Conservation (phyloP, 2,329 filamentous ascomycete genomes). For the Aspergillus melleus region DNA sequence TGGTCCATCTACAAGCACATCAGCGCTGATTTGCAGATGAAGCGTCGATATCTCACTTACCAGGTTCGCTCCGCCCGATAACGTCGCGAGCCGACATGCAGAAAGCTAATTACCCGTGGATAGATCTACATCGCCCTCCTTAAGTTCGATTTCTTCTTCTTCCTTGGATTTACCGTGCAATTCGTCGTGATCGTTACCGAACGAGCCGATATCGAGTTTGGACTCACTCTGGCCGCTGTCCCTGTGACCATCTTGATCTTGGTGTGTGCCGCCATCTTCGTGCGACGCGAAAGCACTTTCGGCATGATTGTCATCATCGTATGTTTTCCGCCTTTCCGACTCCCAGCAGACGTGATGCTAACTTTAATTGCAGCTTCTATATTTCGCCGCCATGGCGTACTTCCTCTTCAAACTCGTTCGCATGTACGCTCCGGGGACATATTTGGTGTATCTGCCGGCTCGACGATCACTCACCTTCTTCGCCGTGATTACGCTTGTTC, state of each 20-base stretch:
- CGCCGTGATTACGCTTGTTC: conserved; percentile 84
- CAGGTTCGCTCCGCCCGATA: conserved; percentile 63
- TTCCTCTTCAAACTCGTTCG: conserved; percentile 98
- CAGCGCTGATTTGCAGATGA: conserved; percentile 94
- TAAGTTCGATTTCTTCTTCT: conserved; percentile 99
- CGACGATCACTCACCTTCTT: conserved; percentile 87
- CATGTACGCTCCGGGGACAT: conserved; percentile 73
- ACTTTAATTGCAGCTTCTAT: conserved; percentile 60
- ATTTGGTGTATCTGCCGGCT: conserved; percentile 70
- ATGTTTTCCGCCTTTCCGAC: conserved; percentile 28
- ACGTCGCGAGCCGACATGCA: background rate
- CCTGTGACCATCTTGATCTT: conserved; percentile 89
- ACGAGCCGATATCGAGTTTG: conserved; percentile 71
- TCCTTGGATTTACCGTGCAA: conserved; percentile 96
- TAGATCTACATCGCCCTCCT: conserved; percentile 96
- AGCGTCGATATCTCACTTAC: conserved; percentile 92
- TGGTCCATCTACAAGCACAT: conserved; percentile 99
- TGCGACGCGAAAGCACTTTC: conserved; percentile 73
- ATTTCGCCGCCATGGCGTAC: conserved; percentile 86
- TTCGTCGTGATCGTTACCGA: conserved; percentile 89
- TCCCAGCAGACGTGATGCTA: conserved; percentile 7
- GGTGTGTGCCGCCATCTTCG: conserved; percentile 79
- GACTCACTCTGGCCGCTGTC: conserved; percentile 83
- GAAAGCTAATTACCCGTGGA: conserved; percentile 21
- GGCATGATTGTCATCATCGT: conserved; percentile 78